Percentiles rank a stretch among this genome's conserved stretches.
Conservation (phyloP, 495 filamentous ascomycete genomes). For the Pyrenula aspistea region DNA sequence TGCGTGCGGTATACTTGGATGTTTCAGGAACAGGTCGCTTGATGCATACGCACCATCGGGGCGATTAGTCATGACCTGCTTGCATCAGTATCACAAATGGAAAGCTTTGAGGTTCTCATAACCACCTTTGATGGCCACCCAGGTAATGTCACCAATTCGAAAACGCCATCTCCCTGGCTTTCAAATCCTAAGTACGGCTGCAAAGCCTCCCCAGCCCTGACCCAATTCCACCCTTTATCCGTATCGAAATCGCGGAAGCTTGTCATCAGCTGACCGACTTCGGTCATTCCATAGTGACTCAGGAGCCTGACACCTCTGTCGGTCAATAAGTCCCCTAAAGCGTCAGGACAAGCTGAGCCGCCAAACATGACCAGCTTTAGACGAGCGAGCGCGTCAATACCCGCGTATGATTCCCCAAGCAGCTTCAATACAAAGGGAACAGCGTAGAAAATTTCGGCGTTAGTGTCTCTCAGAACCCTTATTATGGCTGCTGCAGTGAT, state of each 20-base stretch:
- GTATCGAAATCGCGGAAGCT: constrained; percentile 23
- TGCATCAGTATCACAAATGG: neutral
- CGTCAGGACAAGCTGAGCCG: constrained; percentile 35
- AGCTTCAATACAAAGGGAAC: constrained; percentile 39
- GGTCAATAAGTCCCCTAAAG: constrained; percentile 38
- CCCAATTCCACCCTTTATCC: constrained; percentile 58
- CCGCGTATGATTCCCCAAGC: constrained; percentile 27
- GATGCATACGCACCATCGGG: constrained; percentile 46
- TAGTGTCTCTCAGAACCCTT: neutral
- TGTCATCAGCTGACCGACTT: constrained; percentile 45
- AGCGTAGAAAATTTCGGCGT: neutral
- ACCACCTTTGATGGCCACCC: constrained; percentile 54
- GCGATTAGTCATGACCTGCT: constrained; percentile 38
- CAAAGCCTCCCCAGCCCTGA: constrained; percentile 29
- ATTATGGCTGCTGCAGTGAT: neutral
- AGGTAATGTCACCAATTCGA: constrained; percentile 45
- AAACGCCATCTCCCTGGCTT: constrained; percentile 32
- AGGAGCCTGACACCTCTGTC: constrained; percentile 40
- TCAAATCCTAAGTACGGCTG: constrained; percentile 39
- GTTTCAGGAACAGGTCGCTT: constrained; percentile 43
- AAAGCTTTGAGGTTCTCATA: neutral
- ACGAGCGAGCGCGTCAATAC: constrained; percentile 21
- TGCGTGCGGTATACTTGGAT: constrained; percentile 35
- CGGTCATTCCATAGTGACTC: constrained; percentile 39
- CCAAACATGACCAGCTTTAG: constrained; percentile 34